Conservation (phyloP, 2,329 filamentous ascomycete genomes). For the Sclerotinia trifoliorum region DNA sequence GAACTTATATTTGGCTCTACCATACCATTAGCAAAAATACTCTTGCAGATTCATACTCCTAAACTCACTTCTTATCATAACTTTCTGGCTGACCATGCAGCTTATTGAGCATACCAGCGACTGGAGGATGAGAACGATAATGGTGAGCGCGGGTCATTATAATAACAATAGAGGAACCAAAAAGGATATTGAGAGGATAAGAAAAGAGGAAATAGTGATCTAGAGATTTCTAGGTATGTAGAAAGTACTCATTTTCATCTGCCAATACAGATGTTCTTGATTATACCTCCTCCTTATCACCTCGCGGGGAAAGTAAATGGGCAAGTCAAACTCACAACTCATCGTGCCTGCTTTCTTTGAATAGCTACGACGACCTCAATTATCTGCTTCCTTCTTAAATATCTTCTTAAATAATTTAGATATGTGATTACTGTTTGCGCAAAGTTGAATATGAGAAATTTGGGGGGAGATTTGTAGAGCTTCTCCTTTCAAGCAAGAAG, state of each 20-base stretch:
- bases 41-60: conserved; percentile 3
- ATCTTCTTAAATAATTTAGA: background rate
- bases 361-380: conserved; percentile 21
- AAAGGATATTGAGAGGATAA: background rate
- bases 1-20: conserved; percentile 82
- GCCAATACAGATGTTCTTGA: background rate
- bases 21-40: conserved; percentile 26
- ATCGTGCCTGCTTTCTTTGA: conserved; percentile 35
- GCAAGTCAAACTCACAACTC: conserved; percentile 38
- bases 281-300: conserved; percentile 11
- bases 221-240: background rate
- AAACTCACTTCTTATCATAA: conserved; percentile 91
- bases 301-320: conserved; percentile 19
- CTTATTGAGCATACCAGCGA: conserved; percentile 89
- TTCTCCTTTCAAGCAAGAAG: conserved; percentile 17
- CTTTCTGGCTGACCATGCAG: conserved; percentile 95
- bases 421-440: background rate
- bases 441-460: background rate
- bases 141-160: conserved; percentile 21
- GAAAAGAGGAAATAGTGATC: background rate
- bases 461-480: background rate
- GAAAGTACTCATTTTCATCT: conserved; percentile 7
- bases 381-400: conserved; percentile 12
- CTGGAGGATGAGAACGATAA: conserved; percentile 46
- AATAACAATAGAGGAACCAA: conserved; percentile 18